Conservation (phyloP, 1,139 yeast genomes). For the Saccharomycopsis hybrid region DNA sequence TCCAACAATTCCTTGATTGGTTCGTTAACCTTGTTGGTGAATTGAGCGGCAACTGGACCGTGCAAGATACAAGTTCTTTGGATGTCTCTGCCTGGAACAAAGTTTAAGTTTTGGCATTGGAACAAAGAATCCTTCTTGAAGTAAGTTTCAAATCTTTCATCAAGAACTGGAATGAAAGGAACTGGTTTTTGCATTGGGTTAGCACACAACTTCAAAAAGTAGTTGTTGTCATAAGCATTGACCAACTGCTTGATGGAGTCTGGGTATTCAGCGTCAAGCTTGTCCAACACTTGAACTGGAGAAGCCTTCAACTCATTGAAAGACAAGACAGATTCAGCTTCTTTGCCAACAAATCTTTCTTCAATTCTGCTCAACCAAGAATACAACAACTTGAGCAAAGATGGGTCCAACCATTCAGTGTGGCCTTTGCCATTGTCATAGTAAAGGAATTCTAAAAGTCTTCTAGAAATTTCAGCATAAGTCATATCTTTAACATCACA, state of each 20-base stretch:
- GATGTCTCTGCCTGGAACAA: constrained; percentile 93
- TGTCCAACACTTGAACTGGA: constrained; percentile 57
- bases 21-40: constrained; percentile 78
- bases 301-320: constrained; percentile 58
- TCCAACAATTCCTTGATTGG: constrained; percentile 91
- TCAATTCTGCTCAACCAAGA: constrained; percentile 88
- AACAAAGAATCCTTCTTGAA: constrained; percentile 98
- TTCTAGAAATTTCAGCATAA: constrained; percentile 80
- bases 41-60: constrained; percentile 98
- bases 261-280: constrained; percentile 63
- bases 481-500: constrained; percentile 96
- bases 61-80: constrained; percentile 97
- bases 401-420: constrained; percentile 67
- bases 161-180: constrained; percentile 93
- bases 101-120: constrained; percentile 97
- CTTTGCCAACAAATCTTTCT: constrained; percentile 75
- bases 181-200: constrained; percentile 93
- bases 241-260: constrained; percentile 74
- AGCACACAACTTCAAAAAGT: constrained; percentile 76
- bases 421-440: constrained; percentile 63
- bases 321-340: constrained; percentile 65
- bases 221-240: constrained; percentile 93
- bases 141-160: constrained; percentile 89
- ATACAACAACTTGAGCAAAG: constrained; percentile 84
- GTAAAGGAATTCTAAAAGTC: constrained; percentile 84